These are phyloP conservation scores for Diversispora epigaea DNA, from an alignment of 192 early-diverging fungal species.

Conservation along the genomic window DNA sequence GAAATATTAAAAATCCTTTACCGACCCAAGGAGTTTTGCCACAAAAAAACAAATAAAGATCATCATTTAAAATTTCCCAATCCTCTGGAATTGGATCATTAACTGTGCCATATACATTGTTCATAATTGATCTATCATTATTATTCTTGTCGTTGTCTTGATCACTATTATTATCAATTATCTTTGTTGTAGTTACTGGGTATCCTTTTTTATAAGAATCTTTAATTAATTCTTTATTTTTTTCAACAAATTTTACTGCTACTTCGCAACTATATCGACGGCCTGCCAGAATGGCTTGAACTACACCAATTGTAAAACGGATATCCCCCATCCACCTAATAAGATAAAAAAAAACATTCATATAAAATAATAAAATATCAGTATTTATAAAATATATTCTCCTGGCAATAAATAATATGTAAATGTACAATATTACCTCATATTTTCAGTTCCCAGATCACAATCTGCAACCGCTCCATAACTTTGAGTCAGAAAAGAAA, in stretches of 20 bases:
- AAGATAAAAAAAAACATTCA: not conserved
- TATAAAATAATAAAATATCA: not conserved
- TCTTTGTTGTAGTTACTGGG: slow-evolving; percentile 10
- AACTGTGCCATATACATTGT: slow-evolving; percentile 34
- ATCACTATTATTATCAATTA: slow-evolving; percentile 35
- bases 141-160: slow-evolving; percentile 12
- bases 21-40: slow-evolving; percentile 54
- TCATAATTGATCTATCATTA: slow-evolving; percentile 29
- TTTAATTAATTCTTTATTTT: slow-evolving; percentile 42
- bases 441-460: slow-evolving; percentile 54
- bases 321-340: slow-evolving; percentile 57
- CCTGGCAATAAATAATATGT: not conserved
- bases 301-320: slow-evolving; percentile 41
- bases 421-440: slow-evolving; percentile 37
- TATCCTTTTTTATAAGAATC: slow-evolving; percentile 35
- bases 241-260: slow-evolving; percentile 47
- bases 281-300: slow-evolving; percentile 46
- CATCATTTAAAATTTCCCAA: slow-evolving; percentile 49
- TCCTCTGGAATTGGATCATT: slow-evolving; percentile 41
- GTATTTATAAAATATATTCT: not conserved
- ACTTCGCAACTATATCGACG: slow-evolving; percentile 43
- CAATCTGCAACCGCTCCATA: slow-evolving; percentile 59
- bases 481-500: slow-evolving; percentile 56
- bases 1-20: slow-evolving; percentile 46
- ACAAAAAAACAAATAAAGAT: slow-evolving; percentile 43